Conservation (phyloP, 108 stramenopile genomes). For the Seminavis robusta region DNA sequence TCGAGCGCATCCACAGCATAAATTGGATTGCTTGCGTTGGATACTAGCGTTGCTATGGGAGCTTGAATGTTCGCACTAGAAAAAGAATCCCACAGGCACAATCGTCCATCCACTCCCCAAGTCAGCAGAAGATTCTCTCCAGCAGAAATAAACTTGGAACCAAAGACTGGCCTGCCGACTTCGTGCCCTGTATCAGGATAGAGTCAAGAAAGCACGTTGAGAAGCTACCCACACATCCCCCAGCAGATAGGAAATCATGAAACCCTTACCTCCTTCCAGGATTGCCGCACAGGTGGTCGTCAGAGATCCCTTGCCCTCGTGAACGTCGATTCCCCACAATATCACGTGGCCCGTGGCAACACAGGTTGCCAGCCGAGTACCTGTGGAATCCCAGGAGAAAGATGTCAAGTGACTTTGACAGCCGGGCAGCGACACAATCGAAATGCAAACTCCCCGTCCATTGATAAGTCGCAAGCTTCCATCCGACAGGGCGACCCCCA, state of each 20-base stretch:
- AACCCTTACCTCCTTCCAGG: constrained; percentile 57
- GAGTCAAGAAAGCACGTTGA: constrained; percentile 1
- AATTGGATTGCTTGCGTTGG: constrained; percentile 61
- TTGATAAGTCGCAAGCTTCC: constrained; percentile 66
- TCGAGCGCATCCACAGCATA: constrained; percentile 43
- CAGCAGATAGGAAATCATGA: background rate
- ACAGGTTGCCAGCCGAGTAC: constrained; percentile 64
- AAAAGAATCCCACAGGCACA: constrained; percentile 77
- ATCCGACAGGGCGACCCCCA: constrained; percentile 83
- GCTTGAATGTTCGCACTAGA: constrained; percentile 50
- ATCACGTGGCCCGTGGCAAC: constrained; percentile 79
- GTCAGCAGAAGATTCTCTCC: constrained; percentile 71
- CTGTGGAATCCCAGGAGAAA: constrained; percentile 71
- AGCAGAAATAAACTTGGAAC: constrained; percentile 32
- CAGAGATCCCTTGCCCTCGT: constrained; percentile 20
- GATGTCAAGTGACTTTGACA: constrained; percentile 71
- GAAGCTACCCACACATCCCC: too few relatives aligned
- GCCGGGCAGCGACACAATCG: constrained; percentile 47
- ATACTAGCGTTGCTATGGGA: constrained; percentile 66
- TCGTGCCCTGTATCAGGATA: constrained; percentile 37
- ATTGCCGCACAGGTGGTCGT: constrained; percentile 56
- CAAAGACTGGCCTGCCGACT: constrained; percentile 68
- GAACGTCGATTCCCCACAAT: constrained; percentile 37
- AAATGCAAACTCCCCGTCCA: constrained; percentile 58
- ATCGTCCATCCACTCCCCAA: constrained; percentile 81